phyloP scores from a whole-genome alignment of 371 early-diverging fungal genomes.

The Coemansia sp. region DNA sequence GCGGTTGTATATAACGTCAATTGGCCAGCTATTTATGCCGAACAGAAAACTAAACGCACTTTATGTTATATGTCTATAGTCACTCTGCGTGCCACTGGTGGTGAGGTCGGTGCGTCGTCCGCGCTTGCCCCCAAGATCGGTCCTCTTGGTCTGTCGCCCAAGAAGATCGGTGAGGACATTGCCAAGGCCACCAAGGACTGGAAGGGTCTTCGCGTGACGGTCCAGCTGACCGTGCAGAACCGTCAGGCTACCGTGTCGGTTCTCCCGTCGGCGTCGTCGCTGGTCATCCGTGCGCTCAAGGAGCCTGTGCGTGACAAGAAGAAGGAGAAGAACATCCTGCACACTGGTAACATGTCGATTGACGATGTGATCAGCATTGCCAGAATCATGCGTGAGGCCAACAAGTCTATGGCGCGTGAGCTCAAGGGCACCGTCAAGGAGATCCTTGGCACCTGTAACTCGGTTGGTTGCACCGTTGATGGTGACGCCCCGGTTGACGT shows the following conservation, averaged over 20 bases:
- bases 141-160: slow-evolving; percentile 99
- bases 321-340: slow-evolving; percentile 99
- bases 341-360: slow-evolving; percentile 66
- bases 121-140: slow-evolving; percentile 99
- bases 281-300: slow-evolving; percentile 98
- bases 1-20: not conserved
- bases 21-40: not conserved
- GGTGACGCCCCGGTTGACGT: slow-evolving; percentile 87
- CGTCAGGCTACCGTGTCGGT: slow-evolving; percentile 98
- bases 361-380: slow-evolving; percentile 97
- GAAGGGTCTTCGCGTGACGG: slow-evolving; percentile 98
- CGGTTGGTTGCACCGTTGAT: slow-evolving; percentile 97
- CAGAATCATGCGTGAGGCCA: slow-evolving; percentile 80
- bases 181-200: slow-evolving; percentile 99
- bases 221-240: slow-evolving; percentile 98
- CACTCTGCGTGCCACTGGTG: slow-evolving; percentile 96
- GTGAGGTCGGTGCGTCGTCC: slow-evolving; percentile 98
- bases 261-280: slow-evolving; percentile 95
- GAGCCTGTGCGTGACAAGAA: slow-evolving; percentile 99
- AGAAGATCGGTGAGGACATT: slow-evolving; percentile 99
- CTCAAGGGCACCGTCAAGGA: slow-evolving; percentile 97
- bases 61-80: slow-evolving; percentile 52
- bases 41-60: not conserved
- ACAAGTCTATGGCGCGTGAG: slow-evolving; percentile 87
- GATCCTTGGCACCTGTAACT: slow-evolving; percentile 95